Evolutionary conservation across 2,329 filamentous ascomycete genomes (phyloP), one percentile per base, ranked within the genome.

Genomic region (Fusarium phyllophilum): DNA sequence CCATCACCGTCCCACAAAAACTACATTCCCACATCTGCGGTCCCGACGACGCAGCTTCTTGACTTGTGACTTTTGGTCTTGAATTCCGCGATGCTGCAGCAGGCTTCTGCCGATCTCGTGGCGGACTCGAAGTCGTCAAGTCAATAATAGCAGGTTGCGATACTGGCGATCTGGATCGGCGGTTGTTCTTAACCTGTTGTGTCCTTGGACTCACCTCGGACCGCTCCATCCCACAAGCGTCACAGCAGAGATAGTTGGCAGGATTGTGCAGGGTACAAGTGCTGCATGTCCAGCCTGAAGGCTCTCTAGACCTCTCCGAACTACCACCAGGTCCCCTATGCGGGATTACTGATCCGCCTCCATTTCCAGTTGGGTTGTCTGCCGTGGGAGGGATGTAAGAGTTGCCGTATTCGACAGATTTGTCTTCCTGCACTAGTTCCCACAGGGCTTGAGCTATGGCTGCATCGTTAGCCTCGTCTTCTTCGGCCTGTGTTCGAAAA

Each of bases 361-460:
- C 77, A 73, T 82, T 81, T 70, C 87, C 87, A 13, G 84, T 85
- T 22, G 90, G 89, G 67, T 87, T 86, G 33, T 85, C 82, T 38
- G 85, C 84, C 62, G 85, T 89, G 1, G 84, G 82, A 66, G 80
- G 78, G 61, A 88, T 84, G 77, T 90, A 87, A 22, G 83, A 86
- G 61, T 84, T 82, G n/a, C 90, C 89, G 72, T 90, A 88, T 75
- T 86, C 87, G 44, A 78, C 78, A 70, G 81, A 83, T 70, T 93
- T 89, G 70, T 97, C 95, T 79, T 97, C 91, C 79, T 97, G 93
- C 33, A 96, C 92, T 24, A 97, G 85, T 78, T 98, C 95, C 85
- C 94, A 95, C 38, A 97, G 85, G 1, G 95, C 95, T 78, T 95
- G 91, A 60, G 94, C 91, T 69, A 97, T 97, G 10, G 95, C 95